Conservation (phyloP, 257 asterid species). For the Nemophila menziesii region DNA sequence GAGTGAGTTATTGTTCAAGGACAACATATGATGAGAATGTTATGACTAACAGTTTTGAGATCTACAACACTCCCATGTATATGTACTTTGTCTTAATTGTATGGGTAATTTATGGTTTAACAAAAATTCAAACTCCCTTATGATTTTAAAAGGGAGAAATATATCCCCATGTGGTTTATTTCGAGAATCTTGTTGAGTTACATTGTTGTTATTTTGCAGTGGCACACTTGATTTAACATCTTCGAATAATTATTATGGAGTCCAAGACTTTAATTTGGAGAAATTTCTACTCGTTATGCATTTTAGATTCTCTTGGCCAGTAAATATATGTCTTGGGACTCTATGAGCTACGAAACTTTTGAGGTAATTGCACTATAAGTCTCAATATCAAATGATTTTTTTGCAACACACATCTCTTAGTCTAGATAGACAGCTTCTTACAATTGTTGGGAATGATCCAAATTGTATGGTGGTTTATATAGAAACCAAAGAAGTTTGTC, state of each 20-base stretch:
- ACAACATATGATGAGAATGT: constrained; percentile 93
- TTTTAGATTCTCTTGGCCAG: constrained; percentile 79
- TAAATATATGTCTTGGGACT: constrained; percentile 48
- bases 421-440: constrained; percentile 50
- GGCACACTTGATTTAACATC: constrained; percentile 86
- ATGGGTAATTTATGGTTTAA: too few species aligned
- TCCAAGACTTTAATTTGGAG: constrained; percentile 80
- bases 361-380: not conserved
- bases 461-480: constrained; percentile 49
- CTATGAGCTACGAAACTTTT: too few species aligned
- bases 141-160: not conserved
- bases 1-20: constrained; percentile 79
- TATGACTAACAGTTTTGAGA: constrained; percentile 74
- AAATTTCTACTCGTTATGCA: constrained; percentile 66
- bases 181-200: too few species aligned
- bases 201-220: constrained; percentile 24
- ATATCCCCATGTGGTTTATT: too few species aligned
- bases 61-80: constrained; percentile 54
- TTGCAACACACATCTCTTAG: constrained; percentile 64
- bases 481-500: constrained; percentile 43
- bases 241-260: constrained; percentile 81
- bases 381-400: not conserved
- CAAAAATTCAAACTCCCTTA: too few species aligned
- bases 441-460: constrained; percentile 65
- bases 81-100: too few species aligned